phyloP scores from a whole-genome alignment of 2,329 filamentous ascomycete genomes.

The Pseudocercospora crystallina region DNA sequence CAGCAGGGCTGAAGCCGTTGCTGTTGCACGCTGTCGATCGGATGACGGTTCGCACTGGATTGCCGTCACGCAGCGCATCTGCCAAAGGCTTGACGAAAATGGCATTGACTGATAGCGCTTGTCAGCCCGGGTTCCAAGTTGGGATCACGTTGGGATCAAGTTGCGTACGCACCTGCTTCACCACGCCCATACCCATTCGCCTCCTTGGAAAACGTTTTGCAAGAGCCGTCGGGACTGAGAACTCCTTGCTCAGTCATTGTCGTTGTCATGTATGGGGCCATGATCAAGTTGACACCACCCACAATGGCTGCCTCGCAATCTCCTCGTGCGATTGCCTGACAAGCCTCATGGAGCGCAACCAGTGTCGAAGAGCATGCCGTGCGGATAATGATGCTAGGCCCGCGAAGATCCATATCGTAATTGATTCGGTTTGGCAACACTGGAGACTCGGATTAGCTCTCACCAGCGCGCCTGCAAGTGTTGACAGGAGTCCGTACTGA shows the following conservation, averaged over 20 bases:
- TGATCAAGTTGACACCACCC: slow-evolving; percentile 26
- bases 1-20: not conserved
- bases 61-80: slow-evolving; percentile 36
- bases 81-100: slow-evolving; percentile 53
- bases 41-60: slow-evolving; percentile 10
- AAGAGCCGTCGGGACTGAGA: slow-evolving; percentile 32
- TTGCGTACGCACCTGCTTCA: too few relatives aligned
- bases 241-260: slow-evolving; percentile 25
- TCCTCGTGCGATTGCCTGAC: slow-evolving; percentile 26
- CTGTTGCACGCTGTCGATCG: slow-evolving; percentile 1
- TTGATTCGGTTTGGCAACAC: slow-evolving; percentile 24
- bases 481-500: too few relatives aligned
- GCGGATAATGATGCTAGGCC: not conserved
- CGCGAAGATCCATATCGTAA: slow-evolving; percentile 20
- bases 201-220: slow-evolving; percentile 31
- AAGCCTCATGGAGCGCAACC: slow-evolving; percentile 33
- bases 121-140: too few relatives aligned
- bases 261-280: slow-evolving; percentile 23
- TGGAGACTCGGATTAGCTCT: too few relatives aligned
- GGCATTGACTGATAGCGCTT: slow-evolving; percentile 43
- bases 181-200: slow-evolving; percentile 54
- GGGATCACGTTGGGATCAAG: too few relatives aligned
- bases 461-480: too few relatives aligned
- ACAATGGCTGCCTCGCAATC: slow-evolving; percentile 23
- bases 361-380: slow-evolving; percentile 1